Evolutionary conservation across 805 yeast species (phyloP), one percentile per base, ranked within the genome.

Genomic region (Candida namnaoensis): DNA sequence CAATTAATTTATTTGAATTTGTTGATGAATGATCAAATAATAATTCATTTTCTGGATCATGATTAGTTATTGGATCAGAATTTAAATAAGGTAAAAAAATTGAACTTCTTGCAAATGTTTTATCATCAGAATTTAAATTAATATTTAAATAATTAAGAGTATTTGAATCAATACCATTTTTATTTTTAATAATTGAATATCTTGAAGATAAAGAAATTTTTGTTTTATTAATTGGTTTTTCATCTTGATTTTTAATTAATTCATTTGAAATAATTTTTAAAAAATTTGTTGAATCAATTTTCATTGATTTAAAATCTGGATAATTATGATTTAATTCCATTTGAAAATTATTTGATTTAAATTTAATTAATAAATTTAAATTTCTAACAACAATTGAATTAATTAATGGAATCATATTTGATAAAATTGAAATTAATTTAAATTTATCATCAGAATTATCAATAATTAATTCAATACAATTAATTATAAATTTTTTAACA

Each of bases 251-350:
- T 28, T 70, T 71, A n/a, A 73, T 71, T 38, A 82, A 62, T 1
- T 84, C 87, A 38, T 64, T 57, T 0, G 88, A 74, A 48, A 88
- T 81, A 42, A 68, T 69, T 42, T 67, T 69, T 28, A 83, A 72
- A 57, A 84, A 83, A 8, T 69, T 71, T 8, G 69, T 72, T 0
- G 88, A 79, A 7, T 78, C 70, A 4, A 84, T 69, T 44, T 72
- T 69, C 58, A 79, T 73, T 25, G 57, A 58, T 9, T 70, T 60
- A 47, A 82, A 82, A 56, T 85, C 83, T 1, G 87, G 82, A 53
- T 82, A 84, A 19, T 75, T 65, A 52, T 88, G 71, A 35, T 76
- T 79, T 2, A 66, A 57, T 23, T 77, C 72, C 37, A 83, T 61
- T 50, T 71, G 72, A 56, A 81, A 80, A 47, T 82, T 19, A 19